phyloP scores from a whole-genome alignment of 805 yeast species.

The Suhomyces emberorum region DNA sequence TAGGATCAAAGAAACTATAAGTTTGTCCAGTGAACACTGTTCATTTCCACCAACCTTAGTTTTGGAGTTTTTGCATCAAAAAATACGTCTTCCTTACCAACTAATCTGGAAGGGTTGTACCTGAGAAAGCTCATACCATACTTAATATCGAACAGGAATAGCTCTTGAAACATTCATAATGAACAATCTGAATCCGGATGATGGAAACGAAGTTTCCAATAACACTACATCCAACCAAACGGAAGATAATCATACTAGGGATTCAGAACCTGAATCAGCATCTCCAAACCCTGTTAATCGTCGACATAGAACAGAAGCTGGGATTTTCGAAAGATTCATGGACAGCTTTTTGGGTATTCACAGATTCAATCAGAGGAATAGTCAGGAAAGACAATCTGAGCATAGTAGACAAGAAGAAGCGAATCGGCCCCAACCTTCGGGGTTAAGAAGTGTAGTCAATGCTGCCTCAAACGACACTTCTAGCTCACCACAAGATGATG shows the following conservation, averaged over 20 bases:
- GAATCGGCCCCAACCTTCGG: too few species aligned
- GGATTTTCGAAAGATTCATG: slow-evolving; percentile 24
- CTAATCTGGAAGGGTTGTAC: too few species aligned
- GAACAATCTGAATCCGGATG: too few species aligned
- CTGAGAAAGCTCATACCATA: too few species aligned
- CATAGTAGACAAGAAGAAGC: neutral
- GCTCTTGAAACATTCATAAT: too few species aligned
- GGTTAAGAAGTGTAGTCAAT: neutral
- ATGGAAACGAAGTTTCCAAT: neutral
- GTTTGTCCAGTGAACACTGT: too few species aligned
- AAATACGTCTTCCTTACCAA: too few species aligned
- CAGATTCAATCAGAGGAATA: neutral
- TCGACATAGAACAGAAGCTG: slow-evolving; percentile 8
- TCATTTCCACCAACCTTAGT: too few species aligned
- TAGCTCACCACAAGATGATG: neutral
- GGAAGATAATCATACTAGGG: neutral
- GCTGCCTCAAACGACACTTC: neutral
- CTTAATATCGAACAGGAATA: too few species aligned
- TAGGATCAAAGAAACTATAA: too few species aligned
- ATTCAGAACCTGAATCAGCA: neutral
- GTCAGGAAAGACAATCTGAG: neutral
- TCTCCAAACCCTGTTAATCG: neutral
- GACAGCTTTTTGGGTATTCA: slow-evolving; percentile 17
- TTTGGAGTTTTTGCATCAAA: too few species aligned
- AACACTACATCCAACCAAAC: neutral